These are phyloP conservation scores for Nemania serpens DNA, from an alignment of 2,329 filamentous ascomycete genomes.

Conservation along the genomic window DNA sequence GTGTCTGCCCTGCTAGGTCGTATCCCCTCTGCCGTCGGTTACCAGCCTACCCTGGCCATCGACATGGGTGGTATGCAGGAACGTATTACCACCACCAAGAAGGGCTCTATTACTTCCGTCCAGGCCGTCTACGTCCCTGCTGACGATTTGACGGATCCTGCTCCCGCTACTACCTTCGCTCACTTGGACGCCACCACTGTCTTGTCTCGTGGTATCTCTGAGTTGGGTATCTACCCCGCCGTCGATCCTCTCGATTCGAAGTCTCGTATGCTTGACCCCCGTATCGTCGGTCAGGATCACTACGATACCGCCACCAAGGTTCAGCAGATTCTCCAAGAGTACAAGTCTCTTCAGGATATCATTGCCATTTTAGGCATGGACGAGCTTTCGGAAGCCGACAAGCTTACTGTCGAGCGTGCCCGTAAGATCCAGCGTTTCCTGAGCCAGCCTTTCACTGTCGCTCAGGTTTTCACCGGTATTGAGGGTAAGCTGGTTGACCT, in stretches of 20 bases:
- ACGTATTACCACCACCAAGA: slow-evolving; percentile 99
- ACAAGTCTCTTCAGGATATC: slow-evolving; percentile 99
- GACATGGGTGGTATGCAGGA: slow-evolving; percentile 99
- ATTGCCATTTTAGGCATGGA: slow-evolving; percentile 99
- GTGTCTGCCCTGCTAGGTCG: slow-evolving; percentile 98
- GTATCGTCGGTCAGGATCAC: slow-evolving; percentile 97
- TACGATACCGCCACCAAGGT: slow-evolving; percentile 93
- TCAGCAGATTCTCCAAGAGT: slow-evolving; percentile 99
- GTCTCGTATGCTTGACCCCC: slow-evolving; percentile 98
- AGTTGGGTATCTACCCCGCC: slow-evolving; percentile 99
- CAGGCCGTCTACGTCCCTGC: slow-evolving; percentile 99
- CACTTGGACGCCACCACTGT: slow-evolving; percentile 99
- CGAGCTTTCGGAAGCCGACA: slow-evolving; percentile 97
- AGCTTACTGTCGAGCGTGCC: slow-evolving; percentile 99
- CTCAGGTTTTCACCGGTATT: slow-evolving; percentile 84
- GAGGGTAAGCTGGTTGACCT: slow-evolving; percentile 96
- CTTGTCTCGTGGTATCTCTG: slow-evolving; percentile 99
- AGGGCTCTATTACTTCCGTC: slow-evolving; percentile 99
- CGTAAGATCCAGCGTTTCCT: slow-evolving; percentile 99
- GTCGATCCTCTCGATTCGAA: slow-evolving; percentile 99
- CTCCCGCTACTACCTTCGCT: slow-evolving; percentile 98
- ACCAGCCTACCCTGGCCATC: slow-evolving; percentile 97
- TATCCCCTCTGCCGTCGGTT: slow-evolving; percentile 99
- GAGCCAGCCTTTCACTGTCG: slow-evolving; percentile 96
- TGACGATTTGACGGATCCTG: slow-evolving; percentile 99